Conservation (phyloP, 768 basidiomycete genomes). For the Infundibulicybe gibba region DNA sequence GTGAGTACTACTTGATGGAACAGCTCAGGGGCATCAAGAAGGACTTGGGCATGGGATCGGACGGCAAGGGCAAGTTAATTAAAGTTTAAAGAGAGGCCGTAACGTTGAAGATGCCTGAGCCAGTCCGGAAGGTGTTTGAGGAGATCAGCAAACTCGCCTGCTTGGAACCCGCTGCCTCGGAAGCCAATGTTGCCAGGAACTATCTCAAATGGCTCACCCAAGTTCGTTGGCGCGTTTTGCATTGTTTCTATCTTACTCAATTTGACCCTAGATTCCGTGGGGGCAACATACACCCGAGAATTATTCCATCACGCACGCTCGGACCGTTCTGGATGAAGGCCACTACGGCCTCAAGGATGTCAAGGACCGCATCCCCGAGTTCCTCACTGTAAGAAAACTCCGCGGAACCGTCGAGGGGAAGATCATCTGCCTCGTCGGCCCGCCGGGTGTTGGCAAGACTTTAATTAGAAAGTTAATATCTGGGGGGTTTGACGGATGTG, state of each 20-base stretch:
- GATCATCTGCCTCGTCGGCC: no score
- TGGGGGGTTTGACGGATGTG: conserved; percentile 78
- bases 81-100: conserved; percentile 88
- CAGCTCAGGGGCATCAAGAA: no score
- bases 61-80: conserved; percentile 90
- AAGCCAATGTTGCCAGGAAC: no score
- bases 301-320: no score
- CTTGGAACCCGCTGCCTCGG: no score
- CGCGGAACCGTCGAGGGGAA: conserved; percentile 92
- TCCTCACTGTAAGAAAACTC: conserved; percentile 90
- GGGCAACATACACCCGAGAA: no score
- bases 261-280: conserved; percentile 43
- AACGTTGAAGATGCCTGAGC: conserved; percentile 80
- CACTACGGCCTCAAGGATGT: no score
- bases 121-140: conserved; percentile 98
- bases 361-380: no score
- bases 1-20: no score
- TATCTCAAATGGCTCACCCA: no score
- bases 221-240: conserved; percentile 8
- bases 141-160: conserved; percentile 88
- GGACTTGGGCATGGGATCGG: no score
- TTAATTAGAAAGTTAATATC: conserved; percentile 95
- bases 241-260: not conserved
- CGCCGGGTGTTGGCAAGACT: conserved; percentile 98
- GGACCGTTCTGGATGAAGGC: no score